Percentiles rank a stretch among this genome's conserved stretches.
Evolutionary conservation across 108 stramenopile species (phyloP).

Genomic region (Fistulifera pelliculosa): DNA sequence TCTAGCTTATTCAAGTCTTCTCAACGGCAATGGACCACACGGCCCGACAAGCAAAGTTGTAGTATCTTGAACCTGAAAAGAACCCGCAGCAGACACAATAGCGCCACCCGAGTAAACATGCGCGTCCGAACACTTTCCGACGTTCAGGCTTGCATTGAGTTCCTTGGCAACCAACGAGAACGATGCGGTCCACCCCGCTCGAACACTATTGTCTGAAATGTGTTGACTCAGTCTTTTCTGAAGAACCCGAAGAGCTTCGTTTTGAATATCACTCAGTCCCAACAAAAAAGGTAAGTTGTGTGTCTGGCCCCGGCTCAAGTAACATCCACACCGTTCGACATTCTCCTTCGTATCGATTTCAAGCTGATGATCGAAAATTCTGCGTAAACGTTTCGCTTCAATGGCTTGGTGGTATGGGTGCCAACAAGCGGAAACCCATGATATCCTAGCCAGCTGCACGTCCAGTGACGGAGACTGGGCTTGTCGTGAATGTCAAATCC

Average conservation of each 20-base stretch:
- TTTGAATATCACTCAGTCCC: background rate
- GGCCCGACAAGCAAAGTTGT: no score
- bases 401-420: conserved; percentile 10
- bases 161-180: no score
- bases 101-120: no score
- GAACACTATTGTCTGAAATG: background rate
- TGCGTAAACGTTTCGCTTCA: conserved; percentile 63
- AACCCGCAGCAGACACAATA: no score
- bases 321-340: background rate
- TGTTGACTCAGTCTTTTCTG: background rate
- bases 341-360: background rate
- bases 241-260: no score
- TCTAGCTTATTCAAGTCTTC: no score
- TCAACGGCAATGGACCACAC: no score
- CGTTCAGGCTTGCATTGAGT: no score
- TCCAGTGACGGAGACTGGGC: background rate
- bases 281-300: background rate
- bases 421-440: conserved; percentile 8
- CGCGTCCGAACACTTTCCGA: no score
- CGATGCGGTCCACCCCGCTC: background rate
- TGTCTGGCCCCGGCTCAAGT: background rate
- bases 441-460: background rate
- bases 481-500: background rate
- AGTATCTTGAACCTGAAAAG: no score
- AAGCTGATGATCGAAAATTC: conserved; percentile 76